These are phyloP conservation scores for Magnaporthiopsis incrustans DNA, from an alignment of 2,329 filamentous ascomycete species.

Conservation along the genomic window DNA sequence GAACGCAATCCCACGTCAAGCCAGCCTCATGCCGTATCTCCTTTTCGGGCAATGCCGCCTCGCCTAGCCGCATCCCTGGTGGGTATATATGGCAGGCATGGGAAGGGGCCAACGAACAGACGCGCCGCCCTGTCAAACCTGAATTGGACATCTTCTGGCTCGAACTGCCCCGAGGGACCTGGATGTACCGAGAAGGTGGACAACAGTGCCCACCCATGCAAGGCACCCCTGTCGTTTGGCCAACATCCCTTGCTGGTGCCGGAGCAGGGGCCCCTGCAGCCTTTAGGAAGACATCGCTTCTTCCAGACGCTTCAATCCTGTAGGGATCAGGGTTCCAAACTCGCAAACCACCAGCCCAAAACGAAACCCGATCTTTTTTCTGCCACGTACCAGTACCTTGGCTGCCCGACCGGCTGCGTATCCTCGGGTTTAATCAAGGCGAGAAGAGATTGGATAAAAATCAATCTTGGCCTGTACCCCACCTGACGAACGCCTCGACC, in stretches of 20 bases:
- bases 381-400: conserved; percentile 6
- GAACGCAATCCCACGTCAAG: no score
- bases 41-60: no score
- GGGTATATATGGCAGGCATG: no score
- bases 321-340: conserved; percentile 9
- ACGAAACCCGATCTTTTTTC: neutral
- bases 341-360: conserved; percentile 3
- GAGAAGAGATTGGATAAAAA: neutral
- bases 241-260: conserved; percentile 1
- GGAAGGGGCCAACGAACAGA: no score
- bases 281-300: conserved; percentile 7
- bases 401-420: neutral
- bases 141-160: no score
- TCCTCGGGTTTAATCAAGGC: neutral
- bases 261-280: conserved; percentile 1
- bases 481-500: no score
- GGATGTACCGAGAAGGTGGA: neutral
- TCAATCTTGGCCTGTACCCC: no score
- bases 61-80: no score
- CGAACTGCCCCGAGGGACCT: neutral
- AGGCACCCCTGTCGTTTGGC: conserved; percentile 5
- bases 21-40: no score
- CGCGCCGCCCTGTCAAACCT: no score
- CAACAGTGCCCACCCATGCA: neutral
- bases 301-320: neutral